Evolutionary conservation across 345 rosid genomes (phyloP).

Genomic region (Triadica sebifera): DNA sequence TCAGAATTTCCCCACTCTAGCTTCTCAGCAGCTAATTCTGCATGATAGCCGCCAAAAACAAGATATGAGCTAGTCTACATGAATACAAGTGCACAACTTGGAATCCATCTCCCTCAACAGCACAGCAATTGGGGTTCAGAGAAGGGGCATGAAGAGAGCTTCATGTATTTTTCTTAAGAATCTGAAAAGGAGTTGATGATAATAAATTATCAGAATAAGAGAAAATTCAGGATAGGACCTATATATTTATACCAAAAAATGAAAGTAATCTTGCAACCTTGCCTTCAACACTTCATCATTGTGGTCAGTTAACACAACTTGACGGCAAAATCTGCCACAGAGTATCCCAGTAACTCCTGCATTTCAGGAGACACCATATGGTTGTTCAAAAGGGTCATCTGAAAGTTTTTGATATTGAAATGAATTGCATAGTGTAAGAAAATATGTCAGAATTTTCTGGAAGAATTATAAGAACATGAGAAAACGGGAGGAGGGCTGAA

Average conservation of each 20-base stretch:
- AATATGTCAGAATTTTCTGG: not conserved
- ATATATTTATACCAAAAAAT: not conserved
- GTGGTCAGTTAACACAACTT: conserved; percentile 83
- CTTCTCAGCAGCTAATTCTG: conserved; percentile 75
- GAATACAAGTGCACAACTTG: not conserved
- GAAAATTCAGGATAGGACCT: conserved; percentile 19
- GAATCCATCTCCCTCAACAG: conserved; percentile 46
- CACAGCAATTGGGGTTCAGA: conserved; percentile 35
- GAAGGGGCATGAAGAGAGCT: conserved; percentile 55
- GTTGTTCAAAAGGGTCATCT: not conserved
- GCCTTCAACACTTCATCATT: conserved; percentile 95
- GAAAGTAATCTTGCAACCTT: conserved; percentile 34
- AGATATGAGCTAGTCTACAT: conserved; percentile 17
- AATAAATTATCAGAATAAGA: conserved; percentile 7
- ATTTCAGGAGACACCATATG: conserved; percentile 13
- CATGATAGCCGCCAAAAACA: conserved; percentile 22
- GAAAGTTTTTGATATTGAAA: not conserved
- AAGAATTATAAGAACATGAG: not conserved
- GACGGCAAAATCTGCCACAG: conserved; percentile 73
- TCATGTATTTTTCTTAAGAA: conserved; percentile 77
- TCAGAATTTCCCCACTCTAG: conserved; percentile 84
- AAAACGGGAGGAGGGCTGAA: not conserved
- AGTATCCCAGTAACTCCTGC: conserved; percentile 88
- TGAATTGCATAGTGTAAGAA: not conserved
- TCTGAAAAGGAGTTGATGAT: conserved; percentile 44